Conservation (phyloP, 2,329 filamentous ascomycete species). For the Neobulgaria alba region DNA sequence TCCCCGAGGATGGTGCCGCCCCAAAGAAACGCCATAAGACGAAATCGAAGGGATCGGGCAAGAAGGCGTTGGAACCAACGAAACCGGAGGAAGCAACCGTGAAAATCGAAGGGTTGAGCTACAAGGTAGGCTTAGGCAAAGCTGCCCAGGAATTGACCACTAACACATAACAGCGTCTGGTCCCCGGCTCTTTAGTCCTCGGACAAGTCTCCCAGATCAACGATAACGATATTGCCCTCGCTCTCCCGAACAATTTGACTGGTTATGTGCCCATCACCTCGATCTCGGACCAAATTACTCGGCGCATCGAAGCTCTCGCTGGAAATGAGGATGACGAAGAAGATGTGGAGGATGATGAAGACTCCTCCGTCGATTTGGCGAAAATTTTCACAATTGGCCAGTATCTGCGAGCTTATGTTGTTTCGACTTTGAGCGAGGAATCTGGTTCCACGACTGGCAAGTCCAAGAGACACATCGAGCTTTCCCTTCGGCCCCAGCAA, state of each 20-base stretch:
- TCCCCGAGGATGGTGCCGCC: constrained; percentile 9
- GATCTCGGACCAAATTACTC: constrained; percentile 73
- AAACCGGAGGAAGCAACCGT: constrained; percentile 43
- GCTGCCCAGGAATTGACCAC: no score
- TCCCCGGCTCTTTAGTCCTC: constrained; percentile 78
- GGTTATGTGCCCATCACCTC: constrained; percentile 88
- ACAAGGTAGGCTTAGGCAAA: constrained; percentile 60
- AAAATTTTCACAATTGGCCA: constrained; percentile 75
- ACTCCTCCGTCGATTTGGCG: constrained; percentile 60
- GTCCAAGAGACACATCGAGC: constrained; percentile 72
- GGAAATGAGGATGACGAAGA: constrained; percentile 50
- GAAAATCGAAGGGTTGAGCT: constrained; percentile 79
- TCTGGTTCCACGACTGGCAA: constrained; percentile 35
- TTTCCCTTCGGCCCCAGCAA: constrained; percentile 72
- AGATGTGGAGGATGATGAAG: constrained; percentile 42
- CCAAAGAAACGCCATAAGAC: constrained; percentile 30
- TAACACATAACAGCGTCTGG: constrained; percentile 56
- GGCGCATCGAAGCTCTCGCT: constrained; percentile 62
- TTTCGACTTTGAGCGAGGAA: constrained; percentile 65
- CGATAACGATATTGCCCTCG: constrained; percentile 66
- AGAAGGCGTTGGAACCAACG: constrained; percentile 42
- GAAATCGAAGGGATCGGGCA: constrained; percentile 45
- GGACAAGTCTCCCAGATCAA: constrained; percentile 80
- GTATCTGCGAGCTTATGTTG: constrained; percentile 77
- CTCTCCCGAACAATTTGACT: constrained; percentile 85